Evolutionary conservation across 352 stramenopile species (phyloP).

Genomic region (Phytopythium delawarense): DNA sequence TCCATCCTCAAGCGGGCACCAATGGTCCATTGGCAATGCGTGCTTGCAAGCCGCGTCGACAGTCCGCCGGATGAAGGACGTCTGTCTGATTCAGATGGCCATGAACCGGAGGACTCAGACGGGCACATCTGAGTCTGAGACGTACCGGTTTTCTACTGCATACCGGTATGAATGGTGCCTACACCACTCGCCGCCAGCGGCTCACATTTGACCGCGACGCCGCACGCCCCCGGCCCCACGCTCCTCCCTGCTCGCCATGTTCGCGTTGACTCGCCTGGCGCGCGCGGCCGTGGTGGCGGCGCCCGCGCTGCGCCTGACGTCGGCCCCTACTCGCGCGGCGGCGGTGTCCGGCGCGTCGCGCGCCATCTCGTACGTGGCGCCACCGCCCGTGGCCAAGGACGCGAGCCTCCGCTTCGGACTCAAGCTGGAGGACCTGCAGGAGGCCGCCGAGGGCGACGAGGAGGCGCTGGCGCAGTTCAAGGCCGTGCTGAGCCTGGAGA

Average conservation of each 20-base stretch:
- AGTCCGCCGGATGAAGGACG: no score
- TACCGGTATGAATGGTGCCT: no score
- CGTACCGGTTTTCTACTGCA: no score
- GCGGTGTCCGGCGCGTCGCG: conserved; percentile 9
- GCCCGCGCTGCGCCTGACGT: background rate
- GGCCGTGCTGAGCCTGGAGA: conserved; percentile 66
- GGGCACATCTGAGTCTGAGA: no score
- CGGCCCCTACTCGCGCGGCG: background rate
- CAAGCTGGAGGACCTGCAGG: conserved; percentile 40
- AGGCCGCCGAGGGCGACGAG: conserved; percentile 32
- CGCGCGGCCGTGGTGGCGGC: conserved; percentile 9
- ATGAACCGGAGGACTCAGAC: no score
- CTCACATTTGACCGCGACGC: no score
- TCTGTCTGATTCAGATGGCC: no score
- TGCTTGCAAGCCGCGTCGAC: no score
- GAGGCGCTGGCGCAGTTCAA: conserved; percentile 51
- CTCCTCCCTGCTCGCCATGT: conserved; percentile 19
- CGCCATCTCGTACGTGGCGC: conserved; percentile 60
- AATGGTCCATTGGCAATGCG: no score
- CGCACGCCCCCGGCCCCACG: no score
- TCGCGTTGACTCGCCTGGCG: conserved; percentile 35
- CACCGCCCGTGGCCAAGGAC: conserved; percentile 43
- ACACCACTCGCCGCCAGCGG: no score
- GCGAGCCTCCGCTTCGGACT: conserved; percentile 68
- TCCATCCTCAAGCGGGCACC: no score